Conservation (phyloP, 495 filamentous ascomycete species). For the Penicillium cataractarum region DNA sequence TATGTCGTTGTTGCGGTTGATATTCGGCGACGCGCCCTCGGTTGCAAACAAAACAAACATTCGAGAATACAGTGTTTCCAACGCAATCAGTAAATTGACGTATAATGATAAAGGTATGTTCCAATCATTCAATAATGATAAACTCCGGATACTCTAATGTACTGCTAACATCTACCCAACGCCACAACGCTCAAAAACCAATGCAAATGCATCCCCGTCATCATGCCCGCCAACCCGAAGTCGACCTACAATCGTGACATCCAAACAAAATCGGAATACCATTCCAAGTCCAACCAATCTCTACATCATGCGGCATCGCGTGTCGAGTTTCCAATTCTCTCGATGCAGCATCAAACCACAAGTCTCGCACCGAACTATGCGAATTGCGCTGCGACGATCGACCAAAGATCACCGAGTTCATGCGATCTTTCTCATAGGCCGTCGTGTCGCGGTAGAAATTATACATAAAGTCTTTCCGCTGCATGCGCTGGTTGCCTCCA, state of each 20-base stretch:
- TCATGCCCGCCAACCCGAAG: slow-evolving; percentile 43
- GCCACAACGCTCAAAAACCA: slow-evolving; percentile 14
- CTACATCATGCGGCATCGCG: slow-evolving; percentile 38
- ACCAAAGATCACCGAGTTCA: slow-evolving; percentile 45
- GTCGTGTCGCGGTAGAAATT: slow-evolving; percentile 49
- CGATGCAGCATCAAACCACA: slow-evolving; percentile 48
- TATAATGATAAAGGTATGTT: no score
- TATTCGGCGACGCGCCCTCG: slow-evolving; percentile 23
- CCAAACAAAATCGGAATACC: slow-evolving; percentile 43
- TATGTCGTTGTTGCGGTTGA: slow-evolving; percentile 10
- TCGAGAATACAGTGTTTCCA: background rate
- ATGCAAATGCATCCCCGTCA: background rate
- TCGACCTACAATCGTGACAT: slow-evolving; percentile 38
- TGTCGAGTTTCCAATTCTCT: slow-evolving; percentile 37
- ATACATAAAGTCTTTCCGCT: slow-evolving; percentile 52
- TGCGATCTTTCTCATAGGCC: slow-evolving; percentile 41
- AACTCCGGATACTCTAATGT: slow-evolving; percentile 9
- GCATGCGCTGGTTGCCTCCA: slow-evolving; percentile 45
- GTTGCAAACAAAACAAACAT: slow-evolving; percentile 34
- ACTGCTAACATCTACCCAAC: slow-evolving; percentile 15
- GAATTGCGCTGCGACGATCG: slow-evolving; percentile 34
- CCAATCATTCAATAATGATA: no score
- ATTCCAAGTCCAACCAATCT: slow-evolving; percentile 38
- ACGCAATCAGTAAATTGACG: background rate
- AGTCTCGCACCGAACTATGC: slow-evolving; percentile 41